Evolutionary conservation across 2,329 filamentous ascomycete genomes (phyloP).

Genomic region (Aspergillus intermedius): DNA sequence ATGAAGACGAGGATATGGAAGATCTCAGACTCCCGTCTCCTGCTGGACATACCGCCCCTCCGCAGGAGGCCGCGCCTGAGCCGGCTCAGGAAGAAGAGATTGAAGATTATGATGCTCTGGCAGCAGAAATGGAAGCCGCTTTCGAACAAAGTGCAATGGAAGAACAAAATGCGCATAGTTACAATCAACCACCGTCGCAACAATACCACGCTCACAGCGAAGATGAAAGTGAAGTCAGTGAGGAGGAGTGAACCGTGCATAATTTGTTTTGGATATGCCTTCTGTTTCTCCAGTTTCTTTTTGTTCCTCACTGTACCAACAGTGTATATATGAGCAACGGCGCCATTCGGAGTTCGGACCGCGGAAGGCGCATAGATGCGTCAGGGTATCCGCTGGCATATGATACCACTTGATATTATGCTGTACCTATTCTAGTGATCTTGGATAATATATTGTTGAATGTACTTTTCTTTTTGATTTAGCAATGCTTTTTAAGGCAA

Average conservation of each 20-base stretch:
- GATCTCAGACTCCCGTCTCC: slow-evolving; percentile 33
- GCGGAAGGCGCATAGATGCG: slow-evolving; percentile 4
- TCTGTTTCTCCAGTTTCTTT: background rate
- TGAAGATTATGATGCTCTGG: slow-evolving; percentile 48
- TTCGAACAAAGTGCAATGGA: slow-evolving; percentile 39
- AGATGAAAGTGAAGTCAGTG: slow-evolving; percentile 59
- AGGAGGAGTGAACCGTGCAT: slow-evolving; percentile 49
- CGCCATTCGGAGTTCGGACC: slow-evolving; percentile 11
- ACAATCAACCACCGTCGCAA: slow-evolving; percentile 26
- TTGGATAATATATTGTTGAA: background rate
- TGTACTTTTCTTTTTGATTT: background rate
- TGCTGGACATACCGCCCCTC: slow-evolving; percentile 15
- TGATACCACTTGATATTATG: slow-evolving; percentile 11
- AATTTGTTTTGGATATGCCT: background rate
- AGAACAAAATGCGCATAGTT: slow-evolving; percentile 36
- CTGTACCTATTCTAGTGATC: background rate
- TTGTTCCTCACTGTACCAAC: background rate
- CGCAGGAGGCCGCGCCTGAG: slow-evolving; percentile 13
- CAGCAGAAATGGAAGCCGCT: slow-evolving; percentile 53
- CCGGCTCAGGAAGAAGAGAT: slow-evolving; percentile 23
- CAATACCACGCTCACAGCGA: slow-evolving; percentile 39
- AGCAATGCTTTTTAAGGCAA: background rate
- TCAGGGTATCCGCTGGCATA: slow-evolving; percentile 1
- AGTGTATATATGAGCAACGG: slow-evolving; percentile 10
- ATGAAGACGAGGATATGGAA: slow-evolving; percentile 36